These are phyloP conservation scores for Elongisporangium anandrum DNA, from an alignment of 352 stramenopile species.

Conservation along the genomic window DNA sequence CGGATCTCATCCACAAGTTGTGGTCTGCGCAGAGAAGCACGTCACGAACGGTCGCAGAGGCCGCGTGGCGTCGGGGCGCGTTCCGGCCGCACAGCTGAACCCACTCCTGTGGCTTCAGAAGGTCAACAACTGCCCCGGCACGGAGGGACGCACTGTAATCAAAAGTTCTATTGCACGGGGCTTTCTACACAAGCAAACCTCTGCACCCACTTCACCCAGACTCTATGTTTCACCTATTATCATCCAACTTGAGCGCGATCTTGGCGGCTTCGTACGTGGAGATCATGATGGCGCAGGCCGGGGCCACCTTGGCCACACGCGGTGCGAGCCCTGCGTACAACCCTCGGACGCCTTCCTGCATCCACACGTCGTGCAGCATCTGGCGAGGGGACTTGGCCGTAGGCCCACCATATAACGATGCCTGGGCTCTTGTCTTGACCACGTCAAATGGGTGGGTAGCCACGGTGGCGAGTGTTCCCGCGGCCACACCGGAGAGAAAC, in stretches of 20 bases:
- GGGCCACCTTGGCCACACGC: conserved; percentile 65
- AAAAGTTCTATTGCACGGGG: background rate
- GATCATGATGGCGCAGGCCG: conserved; percentile 81
- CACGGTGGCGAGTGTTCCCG: conserved; percentile 83
- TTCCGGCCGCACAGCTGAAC: background rate
- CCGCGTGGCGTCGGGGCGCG: background rate
- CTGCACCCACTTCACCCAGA: background rate
- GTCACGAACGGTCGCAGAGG: background rate
- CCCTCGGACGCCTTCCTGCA: conserved; percentile 29
- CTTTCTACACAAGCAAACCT: background rate
- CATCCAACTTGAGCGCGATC: conserved; percentile 37
- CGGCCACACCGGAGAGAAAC: conserved; percentile 79
- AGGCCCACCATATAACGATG: conserved; percentile 38
- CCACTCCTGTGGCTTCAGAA: background rate
- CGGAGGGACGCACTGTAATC: no score
- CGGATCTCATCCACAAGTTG: background rate
- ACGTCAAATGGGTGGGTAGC: conserved; percentile 95
- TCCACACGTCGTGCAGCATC: conserved; percentile 50
- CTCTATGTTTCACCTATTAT: conserved; percentile 4
- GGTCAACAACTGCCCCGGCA: background rate
- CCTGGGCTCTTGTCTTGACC: conserved; percentile 90
- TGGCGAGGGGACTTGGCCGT: conserved; percentile 4
- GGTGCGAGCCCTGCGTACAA: conserved; percentile 46
- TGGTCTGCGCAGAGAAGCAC: background rate
- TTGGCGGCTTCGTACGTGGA: conserved; percentile 69